These are phyloP conservation scores for Celoporthe dispersa DNA, from an alignment of 2,329 filamentous ascomycete genomes.

Conservation along the genomic window DNA sequence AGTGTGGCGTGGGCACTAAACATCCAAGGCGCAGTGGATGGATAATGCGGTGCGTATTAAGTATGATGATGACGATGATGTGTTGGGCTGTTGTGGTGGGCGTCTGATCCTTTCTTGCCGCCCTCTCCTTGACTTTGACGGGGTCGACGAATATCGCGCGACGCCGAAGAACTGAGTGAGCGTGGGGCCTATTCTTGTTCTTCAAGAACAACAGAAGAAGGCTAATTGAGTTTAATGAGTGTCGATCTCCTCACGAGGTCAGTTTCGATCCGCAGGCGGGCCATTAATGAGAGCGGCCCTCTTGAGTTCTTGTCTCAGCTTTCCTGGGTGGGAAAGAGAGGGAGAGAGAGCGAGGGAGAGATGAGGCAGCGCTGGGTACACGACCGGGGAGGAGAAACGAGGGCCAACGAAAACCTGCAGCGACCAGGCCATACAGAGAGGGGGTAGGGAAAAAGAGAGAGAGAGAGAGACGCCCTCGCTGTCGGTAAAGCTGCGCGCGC, in stretches of 20 bases:
- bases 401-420: conserved; percentile 1
- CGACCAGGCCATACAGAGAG: background rate
- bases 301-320: conserved; percentile 21
- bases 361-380: background rate
- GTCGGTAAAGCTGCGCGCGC: conserved; percentile 1
- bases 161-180: background rate
- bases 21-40: conserved; percentile 15
- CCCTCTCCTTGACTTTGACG: background rate
- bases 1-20: background rate
- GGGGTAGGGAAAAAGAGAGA: background rate
- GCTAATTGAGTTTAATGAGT: conserved; percentile 16
- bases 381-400: conserved; percentile 2
- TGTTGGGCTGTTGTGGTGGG: background rate
- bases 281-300: conserved; percentile 17
- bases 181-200: background rate
- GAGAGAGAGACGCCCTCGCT: conserved; percentile 14
- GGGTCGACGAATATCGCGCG: background rate
- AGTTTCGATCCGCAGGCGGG: conserved; percentile 9
- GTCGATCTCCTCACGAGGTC: conserved; percentile 5
- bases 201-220: conserved; percentile 7
- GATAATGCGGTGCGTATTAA: conserved; percentile 25
- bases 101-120: background rate
- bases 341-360: background rate
- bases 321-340: background rate
- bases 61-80: background rate